phyloP scores from a whole-genome alignment of 768 basidiomycete species.

The Symmetrospora coprosmae region DNA sequence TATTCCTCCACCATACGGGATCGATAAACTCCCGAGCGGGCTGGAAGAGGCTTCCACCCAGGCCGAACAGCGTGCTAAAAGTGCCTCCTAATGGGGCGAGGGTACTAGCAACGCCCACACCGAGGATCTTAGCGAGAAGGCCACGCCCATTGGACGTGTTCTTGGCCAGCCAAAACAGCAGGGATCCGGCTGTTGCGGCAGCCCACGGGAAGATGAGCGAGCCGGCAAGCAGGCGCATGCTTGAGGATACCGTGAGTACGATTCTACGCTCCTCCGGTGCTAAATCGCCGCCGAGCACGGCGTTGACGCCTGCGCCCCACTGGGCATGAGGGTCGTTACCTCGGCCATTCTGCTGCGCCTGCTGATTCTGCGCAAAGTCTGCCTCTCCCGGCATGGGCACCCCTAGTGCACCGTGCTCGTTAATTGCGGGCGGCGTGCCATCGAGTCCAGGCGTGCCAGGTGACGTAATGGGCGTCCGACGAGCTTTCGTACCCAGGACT shows the following conservation, averaged over 20 bases:
- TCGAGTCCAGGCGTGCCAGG: not conserved
- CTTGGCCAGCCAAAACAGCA: slow-evolving; percentile 25
- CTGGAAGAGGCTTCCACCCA: not conserved
- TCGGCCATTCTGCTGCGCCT: no score
- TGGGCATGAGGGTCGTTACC: not conserved
- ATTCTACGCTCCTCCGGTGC: not conserved
- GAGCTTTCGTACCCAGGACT: slow-evolving; percentile 22
- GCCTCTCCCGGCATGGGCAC: not conserved
- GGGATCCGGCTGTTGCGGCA: slow-evolving; percentile 22
- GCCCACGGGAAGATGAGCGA: slow-evolving; percentile 28
- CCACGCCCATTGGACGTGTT: not conserved
- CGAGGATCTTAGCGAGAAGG: slow-evolving; percentile 17
- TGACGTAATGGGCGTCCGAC: not conserved
- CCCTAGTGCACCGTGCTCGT: not conserved
- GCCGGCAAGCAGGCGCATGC: slow-evolving; percentile 24
- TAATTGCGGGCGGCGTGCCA: not conserved
- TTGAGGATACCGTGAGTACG: slow-evolving; percentile 1
- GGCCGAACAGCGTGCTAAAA: not conserved
- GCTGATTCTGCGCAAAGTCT: slow-evolving; percentile 9
- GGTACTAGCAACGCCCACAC: slow-evolving; percentile 14
- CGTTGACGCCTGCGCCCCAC: not conserved
- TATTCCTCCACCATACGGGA: slow-evolving; percentile 33
- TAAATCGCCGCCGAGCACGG: not conserved
- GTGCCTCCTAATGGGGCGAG: not conserved
- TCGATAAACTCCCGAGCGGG: slow-evolving; percentile 23